Percentiles rank a stretch among this genome's conserved stretches.
Conservation (phyloP, 1,284 basidiomycete genomes). For the Leccinum pachyderme region DNA sequence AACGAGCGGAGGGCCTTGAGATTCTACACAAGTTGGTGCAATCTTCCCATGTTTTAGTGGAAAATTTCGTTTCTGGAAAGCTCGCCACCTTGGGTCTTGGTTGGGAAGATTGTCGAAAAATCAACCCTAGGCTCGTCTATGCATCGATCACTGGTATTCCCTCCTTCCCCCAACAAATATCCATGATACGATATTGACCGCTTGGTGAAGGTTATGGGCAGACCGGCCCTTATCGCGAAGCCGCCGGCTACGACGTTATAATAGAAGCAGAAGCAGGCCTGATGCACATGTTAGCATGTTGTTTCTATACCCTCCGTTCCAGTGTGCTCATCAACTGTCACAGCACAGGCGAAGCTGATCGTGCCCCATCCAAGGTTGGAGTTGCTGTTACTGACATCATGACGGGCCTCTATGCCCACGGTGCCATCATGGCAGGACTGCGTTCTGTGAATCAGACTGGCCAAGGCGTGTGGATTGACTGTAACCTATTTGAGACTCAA, state of each 20-base stretch:
- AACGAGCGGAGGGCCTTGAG: conserved; percentile 72
- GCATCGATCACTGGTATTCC: conserved; percentile 78
- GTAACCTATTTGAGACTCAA: conserved; percentile 85
- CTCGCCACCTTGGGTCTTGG: conserved; percentile 83
- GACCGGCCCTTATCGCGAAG: conserved; percentile 81
- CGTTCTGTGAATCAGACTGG: conserved; percentile 83
- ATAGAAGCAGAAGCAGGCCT: conserved; percentile 91
- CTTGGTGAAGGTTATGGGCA: conserved; percentile 80
- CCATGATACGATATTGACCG: conserved; percentile 4
- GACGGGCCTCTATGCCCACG: conserved; percentile 91
- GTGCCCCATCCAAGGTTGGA: conserved; percentile 88
- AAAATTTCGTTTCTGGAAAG: conserved; percentile 87
- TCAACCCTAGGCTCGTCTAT: conserved; percentile 86
- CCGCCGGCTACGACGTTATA: conserved; percentile 89
- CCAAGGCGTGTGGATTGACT: conserved; percentile 88
- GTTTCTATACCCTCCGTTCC: conserved; percentile 6
- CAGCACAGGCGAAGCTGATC: conserved; percentile 87
- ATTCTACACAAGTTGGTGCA: conserved; percentile 74
- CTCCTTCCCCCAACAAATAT: not conserved
- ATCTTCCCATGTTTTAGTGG: conserved; percentile 83
- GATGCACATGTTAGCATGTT: conserved; percentile 80
- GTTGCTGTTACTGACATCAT: conserved; percentile 91
- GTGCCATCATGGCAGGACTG: conserved; percentile 89
- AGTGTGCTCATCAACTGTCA: conserved; percentile 9
- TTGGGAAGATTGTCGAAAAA: conserved; percentile 76